phyloP scores from a whole-genome alignment of 1,284 basidiomycete genomes.

The Chiua sp. region DNA sequence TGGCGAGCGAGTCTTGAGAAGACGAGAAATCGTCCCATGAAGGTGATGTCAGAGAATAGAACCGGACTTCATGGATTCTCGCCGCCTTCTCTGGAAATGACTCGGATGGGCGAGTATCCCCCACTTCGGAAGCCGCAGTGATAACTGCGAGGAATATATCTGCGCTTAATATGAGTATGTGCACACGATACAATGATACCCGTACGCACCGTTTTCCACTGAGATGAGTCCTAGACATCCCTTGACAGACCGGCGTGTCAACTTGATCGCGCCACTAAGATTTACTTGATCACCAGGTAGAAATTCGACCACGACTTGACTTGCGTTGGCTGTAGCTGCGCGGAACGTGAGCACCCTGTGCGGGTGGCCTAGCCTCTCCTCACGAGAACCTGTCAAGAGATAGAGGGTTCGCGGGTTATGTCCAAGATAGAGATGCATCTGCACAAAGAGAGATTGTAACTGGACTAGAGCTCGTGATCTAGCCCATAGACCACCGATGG shows the following conservation, averaged over 20 bases:
- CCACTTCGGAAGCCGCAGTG: conserved; percentile 76
- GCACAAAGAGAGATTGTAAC: not conserved
- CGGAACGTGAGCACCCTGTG: conserved; percentile 72
- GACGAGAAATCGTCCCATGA: conserved; percentile 71
- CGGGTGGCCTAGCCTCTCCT: conserved; percentile 64
- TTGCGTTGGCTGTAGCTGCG: conserved; percentile 56
- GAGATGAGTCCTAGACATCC: conserved; percentile 85
- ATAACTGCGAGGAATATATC: conserved; percentile 84
- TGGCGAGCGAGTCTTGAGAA: conserved; percentile 53
- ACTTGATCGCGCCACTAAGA: conserved; percentile 60
- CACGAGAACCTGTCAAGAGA: conserved; percentile 71
- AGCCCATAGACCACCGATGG: not conserved
- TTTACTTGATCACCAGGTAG: conserved; percentile 76
- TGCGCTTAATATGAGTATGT: conserved; percentile 35
- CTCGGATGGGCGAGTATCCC: conserved; percentile 73
- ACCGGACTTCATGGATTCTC: conserved; percentile 79
- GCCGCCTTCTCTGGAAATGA: conserved; percentile 65
- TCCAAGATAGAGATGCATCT: conserved; percentile 74
- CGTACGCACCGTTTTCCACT: conserved; percentile 63
- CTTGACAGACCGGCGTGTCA: conserved; percentile 72
- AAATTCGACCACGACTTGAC: conserved; percentile 85
- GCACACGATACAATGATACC: not conserved
- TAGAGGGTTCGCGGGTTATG: conserved; percentile 70
- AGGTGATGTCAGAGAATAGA: conserved; percentile 74
- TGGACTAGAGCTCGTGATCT: not conserved